Conservation (phyloP, 2,329 filamentous ascomycete species). For the Stachybotrys elegans region DNA sequence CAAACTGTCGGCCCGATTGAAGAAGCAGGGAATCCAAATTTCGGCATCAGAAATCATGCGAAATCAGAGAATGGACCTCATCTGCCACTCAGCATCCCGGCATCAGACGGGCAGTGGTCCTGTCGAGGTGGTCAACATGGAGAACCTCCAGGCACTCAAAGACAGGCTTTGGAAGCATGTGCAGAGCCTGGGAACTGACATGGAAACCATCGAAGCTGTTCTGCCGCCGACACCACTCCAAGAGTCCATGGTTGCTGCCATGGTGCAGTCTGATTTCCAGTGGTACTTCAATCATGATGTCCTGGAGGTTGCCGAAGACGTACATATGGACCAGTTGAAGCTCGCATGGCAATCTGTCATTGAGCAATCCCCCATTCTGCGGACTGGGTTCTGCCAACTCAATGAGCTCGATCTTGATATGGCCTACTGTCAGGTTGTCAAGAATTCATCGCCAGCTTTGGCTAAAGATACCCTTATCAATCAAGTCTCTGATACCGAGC, state of each 20-base stretch:
- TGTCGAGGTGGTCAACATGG: slow-evolving; percentile 4
- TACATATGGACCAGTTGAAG: slow-evolving; percentile 53
- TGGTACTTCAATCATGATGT: slow-evolving; percentile 86
- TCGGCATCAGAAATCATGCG: slow-evolving; percentile 75
- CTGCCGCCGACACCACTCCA: slow-evolving; percentile 79
- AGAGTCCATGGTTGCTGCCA: slow-evolving; percentile 79
- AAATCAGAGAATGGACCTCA: slow-evolving; percentile 60
- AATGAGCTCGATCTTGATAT: slow-evolving; percentile 51
- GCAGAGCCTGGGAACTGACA: slow-evolving; percentile 21
- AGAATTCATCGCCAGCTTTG: too few relatives aligned
- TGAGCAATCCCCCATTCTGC: slow-evolving; percentile 60
- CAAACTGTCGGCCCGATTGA: slow-evolving; percentile 71
- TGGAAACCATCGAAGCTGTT: slow-evolving; percentile 48
- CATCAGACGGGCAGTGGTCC: not conserved
- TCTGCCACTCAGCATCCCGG: slow-evolving; percentile 28
- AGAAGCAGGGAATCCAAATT: slow-evolving; percentile 52
- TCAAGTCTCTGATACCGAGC: slow-evolving; percentile 23
- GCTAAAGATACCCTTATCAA: slow-evolving; percentile 15
- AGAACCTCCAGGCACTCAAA: slow-evolving; percentile 15
- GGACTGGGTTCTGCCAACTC: slow-evolving; percentile 67
- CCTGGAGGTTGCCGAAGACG: slow-evolving; percentile 49
- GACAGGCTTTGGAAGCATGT: slow-evolving; percentile 33
- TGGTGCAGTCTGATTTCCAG: slow-evolving; percentile 67
- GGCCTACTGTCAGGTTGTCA: slow-evolving; percentile 46
- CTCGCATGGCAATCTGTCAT: slow-evolving; percentile 60